Percentiles rank a stretch among this genome's conserved stretches.
Evolutionary conservation across 805 yeast species (phyloP).

Genomic region (Jamesozyma hellenica): DNA sequence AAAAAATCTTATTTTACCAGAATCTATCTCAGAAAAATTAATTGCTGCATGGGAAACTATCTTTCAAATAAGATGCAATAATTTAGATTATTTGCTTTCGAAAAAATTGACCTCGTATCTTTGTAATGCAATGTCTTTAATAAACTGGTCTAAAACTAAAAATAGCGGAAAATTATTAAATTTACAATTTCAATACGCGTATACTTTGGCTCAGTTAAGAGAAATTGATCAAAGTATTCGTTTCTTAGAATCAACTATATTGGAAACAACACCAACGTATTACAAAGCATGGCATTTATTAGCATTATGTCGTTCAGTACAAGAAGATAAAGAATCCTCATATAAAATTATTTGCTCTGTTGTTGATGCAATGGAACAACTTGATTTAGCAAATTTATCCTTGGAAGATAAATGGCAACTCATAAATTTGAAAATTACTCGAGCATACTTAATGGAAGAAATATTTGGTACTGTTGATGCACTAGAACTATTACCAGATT

Average conservation of each 20-base stretch:
- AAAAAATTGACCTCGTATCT: constrained; percentile 13
- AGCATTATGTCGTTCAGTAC: constrained; percentile 51
- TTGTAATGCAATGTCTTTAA: constrained; percentile 21
- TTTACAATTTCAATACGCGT: constrained; percentile 37
- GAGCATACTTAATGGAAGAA: constrained; percentile 57
- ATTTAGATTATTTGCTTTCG: constrained; percentile 11
- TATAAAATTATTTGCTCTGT: constrained; percentile 48
- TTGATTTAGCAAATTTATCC: constrained; percentile 7
- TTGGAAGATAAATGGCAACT: constrained; percentile 36
- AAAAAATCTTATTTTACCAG: constrained; percentile 14
- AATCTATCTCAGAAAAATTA: constrained; percentile 9
- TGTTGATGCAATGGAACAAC: constrained; percentile 33
- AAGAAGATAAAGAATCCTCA: constrained; percentile 46
- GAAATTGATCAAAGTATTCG: constrained; percentile 36
- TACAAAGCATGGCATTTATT: constrained; percentile 60
- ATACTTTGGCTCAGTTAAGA: constrained; percentile 36
- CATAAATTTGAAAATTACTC: constrained; percentile 64
- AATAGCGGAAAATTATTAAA: constrained; percentile 2
- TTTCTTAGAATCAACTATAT: constrained; percentile 37
- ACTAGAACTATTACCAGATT: constrained; percentile 53
- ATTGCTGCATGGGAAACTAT: constrained; percentile 20
- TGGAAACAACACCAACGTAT: constrained; percentile 44
- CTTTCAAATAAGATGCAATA: constrained; percentile 11
- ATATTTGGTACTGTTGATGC: constrained; percentile 49
- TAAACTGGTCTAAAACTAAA: constrained; percentile 2